phyloP scores from a whole-genome alignment of 2,329 filamentous ascomycete genomes.

The Epichloe scottii region DNA sequence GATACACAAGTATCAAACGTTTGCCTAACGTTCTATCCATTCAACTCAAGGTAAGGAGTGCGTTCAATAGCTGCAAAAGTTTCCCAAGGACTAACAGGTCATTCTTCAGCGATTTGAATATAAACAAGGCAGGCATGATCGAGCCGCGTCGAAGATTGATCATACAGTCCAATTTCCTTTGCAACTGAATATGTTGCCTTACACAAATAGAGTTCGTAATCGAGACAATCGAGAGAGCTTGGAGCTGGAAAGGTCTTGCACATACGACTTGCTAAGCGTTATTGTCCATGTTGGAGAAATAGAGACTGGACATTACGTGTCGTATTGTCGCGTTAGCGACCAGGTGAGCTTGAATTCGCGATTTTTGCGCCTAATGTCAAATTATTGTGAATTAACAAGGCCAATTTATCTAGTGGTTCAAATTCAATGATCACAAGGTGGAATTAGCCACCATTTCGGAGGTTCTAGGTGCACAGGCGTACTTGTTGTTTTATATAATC shows the following conservation, averaged over 20 bases:
- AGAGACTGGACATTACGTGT: slow-evolving; percentile 83
- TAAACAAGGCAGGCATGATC: slow-evolving; percentile 48
- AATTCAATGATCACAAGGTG: slow-evolving; percentile 91
- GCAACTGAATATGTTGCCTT: slow-evolving; percentile 80
- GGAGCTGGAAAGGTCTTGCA: slow-evolving; percentile 52
- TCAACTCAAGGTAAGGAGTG: slow-evolving; percentile 63
- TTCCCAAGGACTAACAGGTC: not conserved
- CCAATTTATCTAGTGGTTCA: slow-evolving; percentile 57
- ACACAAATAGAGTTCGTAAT: slow-evolving; percentile 55
- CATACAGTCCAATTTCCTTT: slow-evolving; percentile 77
- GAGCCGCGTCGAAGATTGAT: slow-evolving; percentile 74
- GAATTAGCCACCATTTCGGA: slow-evolving; percentile 73
- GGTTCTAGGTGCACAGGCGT: slow-evolving; percentile 75
- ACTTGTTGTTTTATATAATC: slow-evolving; percentile 78
- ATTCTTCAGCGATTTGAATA: slow-evolving; percentile 55
- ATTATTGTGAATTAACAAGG: not conserved
- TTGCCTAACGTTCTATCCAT: slow-evolving; percentile 83
- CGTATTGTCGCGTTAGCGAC: slow-evolving; percentile 73
- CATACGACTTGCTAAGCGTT: slow-evolving; percentile 79
- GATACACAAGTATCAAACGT: slow-evolving; percentile 73
- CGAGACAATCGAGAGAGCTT: slow-evolving; percentile 39
- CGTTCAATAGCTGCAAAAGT: not conserved
- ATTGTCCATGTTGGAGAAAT: slow-evolving; percentile 90
- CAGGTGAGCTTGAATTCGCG: slow-evolving; percentile 27
- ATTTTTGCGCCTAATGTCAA: slow-evolving; percentile 5